Evolutionary conservation across 192 early-diverging fungal species (phyloP).

Genomic region (Linnemannia hyalina): DNA sequence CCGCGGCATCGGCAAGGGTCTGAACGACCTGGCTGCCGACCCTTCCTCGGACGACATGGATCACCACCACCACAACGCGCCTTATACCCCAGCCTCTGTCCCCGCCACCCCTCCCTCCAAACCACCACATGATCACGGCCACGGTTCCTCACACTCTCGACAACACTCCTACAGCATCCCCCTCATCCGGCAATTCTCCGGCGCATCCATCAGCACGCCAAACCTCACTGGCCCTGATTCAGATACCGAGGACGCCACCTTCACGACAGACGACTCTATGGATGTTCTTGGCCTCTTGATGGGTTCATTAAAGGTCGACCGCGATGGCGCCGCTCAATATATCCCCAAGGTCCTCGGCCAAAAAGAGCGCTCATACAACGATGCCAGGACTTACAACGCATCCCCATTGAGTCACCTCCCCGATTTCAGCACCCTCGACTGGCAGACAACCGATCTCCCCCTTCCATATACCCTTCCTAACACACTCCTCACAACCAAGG

Average conservation of each 20-base stretch:
- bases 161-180: conserved; percentile 2
- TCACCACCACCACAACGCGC: conserved; percentile 10
- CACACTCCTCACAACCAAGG: conserved; percentile 37
- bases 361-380: conserved; percentile 47
- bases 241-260: conserved; percentile 15
- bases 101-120: conserved; percentile 47
- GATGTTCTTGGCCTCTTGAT: conserved; percentile 38
- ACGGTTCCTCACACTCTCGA: conserved; percentile 5
- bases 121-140: conserved; percentile 2
- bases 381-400: conserved; percentile 27
- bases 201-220: conserved; percentile 30
- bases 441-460: conserved; percentile 32
- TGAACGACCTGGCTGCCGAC: background rate
- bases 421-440: conserved; percentile 34
- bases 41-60: conserved; percentile 7
- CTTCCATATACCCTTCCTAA: conserved; percentile 43
- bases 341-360: conserved; percentile 37
- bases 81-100: conserved; percentile 52
- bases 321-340: conserved; percentile 43
- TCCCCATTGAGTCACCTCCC: conserved; percentile 21
- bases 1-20: conserved; percentile 39
- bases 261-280: conserved; percentile 40
- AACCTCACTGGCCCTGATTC: conserved; percentile 24
- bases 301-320: conserved; percentile 40
- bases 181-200: conserved; percentile 33